Percentiles rank a stretch among this genome's conserved stretches.
phyloP scores from a whole-genome alignment of 2,329 filamentous ascomycete species.

The Trichophyton rubrum region DNA sequence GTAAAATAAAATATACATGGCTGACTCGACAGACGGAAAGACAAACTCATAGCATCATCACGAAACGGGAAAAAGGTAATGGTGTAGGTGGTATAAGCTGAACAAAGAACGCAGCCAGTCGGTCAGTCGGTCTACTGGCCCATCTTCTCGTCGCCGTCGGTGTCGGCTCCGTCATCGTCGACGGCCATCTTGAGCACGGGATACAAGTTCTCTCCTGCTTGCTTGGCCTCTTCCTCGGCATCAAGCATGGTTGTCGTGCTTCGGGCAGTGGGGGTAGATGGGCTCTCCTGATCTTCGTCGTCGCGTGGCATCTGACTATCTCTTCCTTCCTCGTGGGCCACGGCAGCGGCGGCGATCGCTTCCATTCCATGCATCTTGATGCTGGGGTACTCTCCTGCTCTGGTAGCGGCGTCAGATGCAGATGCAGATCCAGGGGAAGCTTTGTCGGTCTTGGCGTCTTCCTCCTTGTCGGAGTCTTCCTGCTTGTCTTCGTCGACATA shows the following conservation, averaged over 20 bases:
- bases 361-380: conserved; percentile 14
- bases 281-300: background rate
- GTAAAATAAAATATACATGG: background rate
- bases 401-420: background rate
- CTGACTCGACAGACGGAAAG: background rate
- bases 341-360: conserved; percentile 17
- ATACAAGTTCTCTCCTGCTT: conserved; percentile 14
- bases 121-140: conserved; percentile 14
- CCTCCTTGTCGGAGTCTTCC: conserved; percentile 32
- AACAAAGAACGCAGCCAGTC: background rate
- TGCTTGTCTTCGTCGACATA: conserved; percentile 31
- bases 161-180: conserved; percentile 25
- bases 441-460: background rate
- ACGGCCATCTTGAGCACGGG: conserved; percentile 15
- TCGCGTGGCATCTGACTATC: background rate
- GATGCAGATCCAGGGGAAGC: no score
- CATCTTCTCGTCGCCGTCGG: conserved; percentile 28
- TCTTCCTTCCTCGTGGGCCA: conserved; percentile 12
- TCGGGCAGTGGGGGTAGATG: background rate
- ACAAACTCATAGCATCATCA: conserved; percentile 14
- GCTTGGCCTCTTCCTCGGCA: conserved; percentile 5
- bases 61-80: background rate
- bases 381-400: background rate
- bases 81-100: background rate
- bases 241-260: background rate